Conservation (phyloP, 441 rosid species). For the Raphanus hybrid region DNA sequence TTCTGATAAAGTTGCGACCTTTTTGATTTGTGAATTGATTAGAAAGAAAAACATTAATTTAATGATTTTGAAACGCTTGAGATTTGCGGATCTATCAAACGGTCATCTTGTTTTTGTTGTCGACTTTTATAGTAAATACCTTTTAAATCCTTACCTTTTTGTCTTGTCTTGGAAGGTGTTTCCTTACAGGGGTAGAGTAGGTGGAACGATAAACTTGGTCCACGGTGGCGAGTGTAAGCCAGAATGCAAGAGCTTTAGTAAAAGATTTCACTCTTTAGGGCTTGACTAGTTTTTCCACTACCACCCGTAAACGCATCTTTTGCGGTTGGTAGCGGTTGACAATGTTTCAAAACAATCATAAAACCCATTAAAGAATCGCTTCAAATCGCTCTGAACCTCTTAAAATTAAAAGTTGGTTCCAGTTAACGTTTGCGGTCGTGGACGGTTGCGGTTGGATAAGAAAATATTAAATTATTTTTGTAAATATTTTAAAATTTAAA, state of each 20-base stretch:
- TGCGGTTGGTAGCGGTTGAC: too few species aligned
- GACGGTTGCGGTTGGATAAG: too few species aligned
- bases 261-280: too few species aligned
- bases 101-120: constrained; percentile 62
- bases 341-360: too few species aligned
- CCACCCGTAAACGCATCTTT: too few species aligned
- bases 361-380: too few species aligned
- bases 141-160: background rate
- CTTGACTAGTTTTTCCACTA: too few species aligned
- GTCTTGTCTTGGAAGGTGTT: background rate
- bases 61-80: constrained; percentile 51
- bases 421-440: too few species aligned
- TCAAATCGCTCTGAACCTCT: too few species aligned
- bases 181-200: constrained; percentile 2
- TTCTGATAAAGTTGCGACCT: background rate
- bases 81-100: constrained; percentile 52
- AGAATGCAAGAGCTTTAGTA: constrained; percentile 16
- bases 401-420: too few species aligned
- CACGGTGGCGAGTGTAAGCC: constrained; percentile 7
- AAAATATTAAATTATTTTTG: too few species aligned
- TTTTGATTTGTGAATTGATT: constrained; percentile 1
- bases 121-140: constrained; percentile 35
- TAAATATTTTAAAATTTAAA: too few species aligned
- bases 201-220: background rate
- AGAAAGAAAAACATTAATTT: background rate